Percentiles rank a stretch among this genome's conserved stretches.
These are phyloP conservation scores for Candida sp. DNA, from an alignment of 1,139 yeast genomes.

Conservation along the genomic window DNA sequence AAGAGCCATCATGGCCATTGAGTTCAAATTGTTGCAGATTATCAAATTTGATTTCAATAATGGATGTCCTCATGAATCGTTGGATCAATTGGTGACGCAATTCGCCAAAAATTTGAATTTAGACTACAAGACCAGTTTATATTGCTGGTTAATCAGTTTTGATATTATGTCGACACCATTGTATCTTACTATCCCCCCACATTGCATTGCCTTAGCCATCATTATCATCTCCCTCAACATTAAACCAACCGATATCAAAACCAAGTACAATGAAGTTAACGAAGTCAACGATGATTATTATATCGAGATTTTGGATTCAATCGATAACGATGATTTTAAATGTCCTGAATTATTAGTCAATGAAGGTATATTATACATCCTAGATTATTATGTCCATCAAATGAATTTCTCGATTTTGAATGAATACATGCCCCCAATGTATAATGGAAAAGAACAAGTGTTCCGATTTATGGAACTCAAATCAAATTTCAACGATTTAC, in stretches of 20 bases:
- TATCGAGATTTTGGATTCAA: conserved; percentile 24
- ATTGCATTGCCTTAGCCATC: conserved; percentile 73
- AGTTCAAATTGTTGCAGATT: conserved; percentile 71
- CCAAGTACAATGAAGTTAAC: conserved; percentile 11
- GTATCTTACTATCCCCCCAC: conserved; percentile 72
- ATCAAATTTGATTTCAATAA: conserved; percentile 73
- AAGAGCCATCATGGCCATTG: conserved; percentile 52
- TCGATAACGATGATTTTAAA: conserved; percentile 40
- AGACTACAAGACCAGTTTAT: conserved; percentile 42
- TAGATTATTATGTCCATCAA: conserved; percentile 60
- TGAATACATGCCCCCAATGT: conserved; percentile 27
- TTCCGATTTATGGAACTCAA: conserved; percentile 48
- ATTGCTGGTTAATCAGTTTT: conserved; percentile 73
- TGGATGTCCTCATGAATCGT: conserved; percentile 27
- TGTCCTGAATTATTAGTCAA: conserved; percentile 53
- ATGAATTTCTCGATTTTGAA: conserved; percentile 31
- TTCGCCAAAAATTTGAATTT: conserved; percentile 55
- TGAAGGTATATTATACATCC: conserved; percentile 57
- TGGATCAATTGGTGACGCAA: conserved; percentile 70
- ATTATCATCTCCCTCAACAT: conserved; percentile 40
- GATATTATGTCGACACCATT: conserved; percentile 76
- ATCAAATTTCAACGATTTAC: conserved; percentile 40
- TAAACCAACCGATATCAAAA: conserved; percentile 32
- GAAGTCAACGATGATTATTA: conserved; percentile 5
- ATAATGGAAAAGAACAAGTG: conserved; percentile 43